Conservation (phyloP, 2,329 filamentous ascomycete species). For the Penicillium sp. region DNA sequence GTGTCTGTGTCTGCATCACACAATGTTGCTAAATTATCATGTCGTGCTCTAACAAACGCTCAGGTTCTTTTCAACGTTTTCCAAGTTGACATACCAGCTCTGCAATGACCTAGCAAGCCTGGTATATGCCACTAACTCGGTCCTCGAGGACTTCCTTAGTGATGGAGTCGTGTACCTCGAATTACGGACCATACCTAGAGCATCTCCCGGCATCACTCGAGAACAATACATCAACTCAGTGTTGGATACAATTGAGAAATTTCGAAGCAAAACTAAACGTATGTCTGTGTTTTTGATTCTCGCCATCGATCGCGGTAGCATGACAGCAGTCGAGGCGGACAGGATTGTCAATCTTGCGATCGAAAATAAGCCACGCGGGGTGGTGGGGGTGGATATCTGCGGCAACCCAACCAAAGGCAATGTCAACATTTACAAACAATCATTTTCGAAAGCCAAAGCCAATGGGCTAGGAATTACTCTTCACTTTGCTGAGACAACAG, state of each 20-base stretch:
- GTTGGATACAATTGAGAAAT: slow-evolving; percentile 60
- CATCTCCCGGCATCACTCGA: slow-evolving; percentile 58
- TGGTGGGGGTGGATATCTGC: slow-evolving; percentile 76
- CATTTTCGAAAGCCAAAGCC: slow-evolving; percentile 57
- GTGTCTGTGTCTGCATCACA: slow-evolving; percentile 41
- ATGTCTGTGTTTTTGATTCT: slow-evolving; percentile 68
- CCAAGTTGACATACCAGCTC: slow-evolving; percentile 74
- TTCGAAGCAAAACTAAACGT: slow-evolving; percentile 40
- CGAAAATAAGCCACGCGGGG: slow-evolving; percentile 51
- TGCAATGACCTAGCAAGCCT: slow-evolving; percentile 62
- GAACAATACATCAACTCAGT: slow-evolving; percentile 64
- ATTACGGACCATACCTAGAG: slow-evolving; percentile 74
- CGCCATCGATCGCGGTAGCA: slow-evolving; percentile 68
- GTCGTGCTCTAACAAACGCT: not conserved
- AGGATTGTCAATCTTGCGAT: slow-evolving; percentile 64
- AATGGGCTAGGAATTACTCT: slow-evolving; percentile 64
- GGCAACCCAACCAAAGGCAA: slow-evolving; percentile 68
- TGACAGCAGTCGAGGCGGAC: slow-evolving; percentile 56
- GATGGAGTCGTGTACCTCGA: slow-evolving; percentile 78
- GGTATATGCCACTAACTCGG: slow-evolving; percentile 61
- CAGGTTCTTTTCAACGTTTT: slow-evolving; percentile 77
- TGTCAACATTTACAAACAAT: slow-evolving; percentile 57
- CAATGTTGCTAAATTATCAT: not conserved
- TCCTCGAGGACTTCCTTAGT: slow-evolving; percentile 63
- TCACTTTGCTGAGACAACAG: slow-evolving; percentile 71